Evolutionary conservation across 2,329 filamentous ascomycete genomes (phyloP), one percentile per base, ranked within the genome.

Genomic region (Colletotrichum cordylinicola): DNA sequence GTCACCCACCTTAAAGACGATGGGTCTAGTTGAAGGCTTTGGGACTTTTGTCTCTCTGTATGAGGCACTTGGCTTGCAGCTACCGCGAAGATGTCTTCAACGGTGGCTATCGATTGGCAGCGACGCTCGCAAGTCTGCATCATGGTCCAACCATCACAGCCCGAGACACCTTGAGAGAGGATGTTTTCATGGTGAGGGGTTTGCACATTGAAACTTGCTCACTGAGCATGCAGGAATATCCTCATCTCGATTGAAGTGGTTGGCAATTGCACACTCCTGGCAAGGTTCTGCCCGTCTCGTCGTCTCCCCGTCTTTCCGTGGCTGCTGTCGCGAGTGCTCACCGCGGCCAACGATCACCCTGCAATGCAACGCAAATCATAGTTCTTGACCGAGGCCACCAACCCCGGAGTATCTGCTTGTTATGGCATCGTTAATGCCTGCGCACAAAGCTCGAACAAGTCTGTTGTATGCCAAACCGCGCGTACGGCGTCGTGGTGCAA

Each of bases 361-460:
- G 64, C 33, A 8, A 64, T 16, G 39, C 43, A 39, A 29, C 52
- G 73, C 64, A 73, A 68, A 55, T 37, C 55, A 68, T 24, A 43
- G 62, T 75, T 68, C 70, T 43, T 31, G 33, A 24, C 15, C 24
- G 37, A 67, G 24, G 24, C 55, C 33, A 33, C 43, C 16, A 31
- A 62, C 62, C 56, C 69, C 27, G 55, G 39, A 61, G 55, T 52
- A 58, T 13, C 21, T 43, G 18, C n/a, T 58, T 35, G 6, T 15
- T 15, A 29, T 16, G 27, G 21, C 73, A 72, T 64, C 69, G 69
- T 56, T 67, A 21, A 72, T 75, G 73, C 73, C 55, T 72, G 73
- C 16, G 6, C 21, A 7, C 4, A 8, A 21, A 16, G 27, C 69
- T 72, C 39, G 39, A 48, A 55, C 13, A 12, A 72, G 24, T 35